Evolutionary conservation across 1,284 basidiomycete genomes (phyloP).

Genomic region (Meira nashicola): DNA sequence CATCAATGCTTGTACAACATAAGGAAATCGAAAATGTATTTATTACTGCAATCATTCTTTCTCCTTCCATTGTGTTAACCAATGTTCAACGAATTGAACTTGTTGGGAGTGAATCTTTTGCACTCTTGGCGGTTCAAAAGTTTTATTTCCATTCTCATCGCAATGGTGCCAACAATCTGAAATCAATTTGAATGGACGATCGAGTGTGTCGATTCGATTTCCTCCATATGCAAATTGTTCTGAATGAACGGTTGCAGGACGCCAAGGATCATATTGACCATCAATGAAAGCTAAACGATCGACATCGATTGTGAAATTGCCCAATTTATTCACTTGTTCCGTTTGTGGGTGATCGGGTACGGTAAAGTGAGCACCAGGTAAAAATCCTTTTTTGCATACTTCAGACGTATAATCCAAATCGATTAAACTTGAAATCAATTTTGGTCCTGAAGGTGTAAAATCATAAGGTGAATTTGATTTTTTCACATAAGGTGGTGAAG

Average conservation of each 20-base stretch:
- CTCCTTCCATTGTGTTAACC: conserved; percentile 58
- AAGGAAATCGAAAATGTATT: too few species aligned
- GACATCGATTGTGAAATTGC: conserved; percentile 62
- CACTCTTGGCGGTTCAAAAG: conserved; percentile 64
- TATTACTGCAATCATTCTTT: too few species aligned
- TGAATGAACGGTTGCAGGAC: conserved; percentile 76
- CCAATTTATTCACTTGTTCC: conserved; percentile 65
- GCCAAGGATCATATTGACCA: conserved; percentile 66
- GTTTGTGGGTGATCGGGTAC: conserved; percentile 73
- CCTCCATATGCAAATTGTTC: conserved; percentile 62
- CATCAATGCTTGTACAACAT: too few species aligned
- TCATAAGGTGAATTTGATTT: conserved; percentile 17
- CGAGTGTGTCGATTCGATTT: conserved; percentile 66
- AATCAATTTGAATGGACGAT: conserved; percentile 80
- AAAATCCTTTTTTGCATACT: conserved; percentile 76
- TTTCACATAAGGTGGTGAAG: conserved; percentile 24
- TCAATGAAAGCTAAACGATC: conserved; percentile 74
- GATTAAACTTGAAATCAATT: conserved; percentile 69
- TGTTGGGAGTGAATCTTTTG: conserved; percentile 73
- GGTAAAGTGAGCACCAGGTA: conserved; percentile 67
- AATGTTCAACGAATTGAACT: conserved; percentile 72
- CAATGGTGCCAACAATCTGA: conserved; percentile 55
- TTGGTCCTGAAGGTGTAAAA: conserved; percentile 51
- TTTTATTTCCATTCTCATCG: conserved; percentile 34
- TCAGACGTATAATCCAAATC: conserved; percentile 73